Evolutionary conservation across 441 rosid genomes (phyloP).

Genomic region (Biscutella laevigata): DNA sequence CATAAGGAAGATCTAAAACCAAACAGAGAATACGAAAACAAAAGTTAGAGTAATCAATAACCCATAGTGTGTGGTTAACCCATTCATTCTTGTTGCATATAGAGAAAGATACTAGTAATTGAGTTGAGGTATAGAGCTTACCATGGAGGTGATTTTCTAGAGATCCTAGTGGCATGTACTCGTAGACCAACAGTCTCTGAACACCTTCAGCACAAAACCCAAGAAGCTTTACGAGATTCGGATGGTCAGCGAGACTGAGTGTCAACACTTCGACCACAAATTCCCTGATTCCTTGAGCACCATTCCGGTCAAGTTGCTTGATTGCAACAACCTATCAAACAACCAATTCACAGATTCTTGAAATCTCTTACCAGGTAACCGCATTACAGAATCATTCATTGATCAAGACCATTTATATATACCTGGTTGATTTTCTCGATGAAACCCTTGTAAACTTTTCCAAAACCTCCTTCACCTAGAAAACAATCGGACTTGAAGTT

Average conservation of each 20-base stretch:
- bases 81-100: neutral
- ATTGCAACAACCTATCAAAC: slow-evolving; percentile 53
- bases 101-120: neutral
- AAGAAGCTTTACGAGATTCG: slow-evolving; percentile 51
- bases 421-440: slow-evolving; percentile 51
- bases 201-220: slow-evolving; percentile 59
- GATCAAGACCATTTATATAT: neutral
- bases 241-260: slow-evolving; percentile 46
- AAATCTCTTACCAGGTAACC: neutral
- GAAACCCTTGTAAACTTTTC: slow-evolving; percentile 59
- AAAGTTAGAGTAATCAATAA: neutral
- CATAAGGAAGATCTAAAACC: slow-evolving; percentile 32
- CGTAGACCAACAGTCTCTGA: slow-evolving; percentile 55
- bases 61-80: too few species aligned
- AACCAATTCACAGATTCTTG: neutral
- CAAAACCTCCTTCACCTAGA: slow-evolving; percentile 84
- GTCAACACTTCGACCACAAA: slow-evolving; percentile 55
- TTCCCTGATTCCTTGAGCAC: slow-evolving; percentile 52
- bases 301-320: slow-evolving; percentile 56
- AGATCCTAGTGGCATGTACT: slow-evolving; percentile 58
- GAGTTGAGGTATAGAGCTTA: slow-evolving; percentile 14
- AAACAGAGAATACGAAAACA: neutral
- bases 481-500: slow-evolving; percentile 48
- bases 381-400: neutral
- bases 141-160: slow-evolving; percentile 52